Evolutionary conservation across 176 grass and related monocot genomes (phyloP).

Genomic region (Bromus sterilis): DNA sequence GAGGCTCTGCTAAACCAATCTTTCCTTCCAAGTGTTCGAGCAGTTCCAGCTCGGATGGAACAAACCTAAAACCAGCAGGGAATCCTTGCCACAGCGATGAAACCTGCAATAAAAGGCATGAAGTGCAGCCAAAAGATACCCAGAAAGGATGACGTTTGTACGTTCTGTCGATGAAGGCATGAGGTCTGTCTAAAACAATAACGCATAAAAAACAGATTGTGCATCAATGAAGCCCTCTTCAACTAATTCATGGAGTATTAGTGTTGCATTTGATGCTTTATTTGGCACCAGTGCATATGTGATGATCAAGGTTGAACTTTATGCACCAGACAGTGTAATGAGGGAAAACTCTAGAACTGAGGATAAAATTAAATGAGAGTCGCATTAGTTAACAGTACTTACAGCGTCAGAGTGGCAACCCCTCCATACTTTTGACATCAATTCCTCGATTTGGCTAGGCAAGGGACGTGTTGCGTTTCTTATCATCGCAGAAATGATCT

Average conservation of each 20-base stretch:
- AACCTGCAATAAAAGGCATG: constrained; percentile 39
- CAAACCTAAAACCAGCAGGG: constrained; percentile 71
- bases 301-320: background rate
- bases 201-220: background rate
- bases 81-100: constrained; percentile 50
- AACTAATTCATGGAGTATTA: background rate
- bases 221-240: background rate
- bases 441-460: constrained; percentile 21
- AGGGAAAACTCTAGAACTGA: too few species aligned
- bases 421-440: too few species aligned
- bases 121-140: background rate
- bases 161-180: background rate
- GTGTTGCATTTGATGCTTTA: background rate
- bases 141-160: background rate
- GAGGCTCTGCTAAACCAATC: constrained; percentile 4
- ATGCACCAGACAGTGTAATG: background rate
- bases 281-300: background rate
- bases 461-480: background rate
- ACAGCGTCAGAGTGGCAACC: too few species aligned
- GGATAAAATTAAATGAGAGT: background rate
- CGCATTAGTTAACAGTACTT: constrained; percentile 15
- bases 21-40: constrained; percentile 68
- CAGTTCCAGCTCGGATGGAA: constrained; percentile 50
- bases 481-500: constrained; percentile 43
- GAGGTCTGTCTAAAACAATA: too few species aligned